Base-by-base conservation (phyloP, 345 rosid species). In the Anacardium occidentale region DNA sequence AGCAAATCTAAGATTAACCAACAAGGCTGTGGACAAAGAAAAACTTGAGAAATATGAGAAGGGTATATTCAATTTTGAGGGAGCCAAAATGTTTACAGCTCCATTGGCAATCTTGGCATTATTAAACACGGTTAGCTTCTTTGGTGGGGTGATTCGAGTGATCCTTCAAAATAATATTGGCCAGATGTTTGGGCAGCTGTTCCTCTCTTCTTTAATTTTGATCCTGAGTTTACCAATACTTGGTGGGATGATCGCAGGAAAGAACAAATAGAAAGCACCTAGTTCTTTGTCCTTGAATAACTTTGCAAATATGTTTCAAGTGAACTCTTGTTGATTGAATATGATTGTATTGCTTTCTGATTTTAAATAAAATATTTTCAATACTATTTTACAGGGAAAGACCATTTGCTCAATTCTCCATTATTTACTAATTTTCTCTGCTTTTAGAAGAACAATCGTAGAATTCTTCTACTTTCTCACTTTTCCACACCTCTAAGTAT, bases 21-120 rank as follows among this genome's bases (percentile, higher is more conserved):
- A 70, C 32, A 59, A 70, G 66, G 66, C 45, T 2, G n/a, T 60
- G 21, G 74, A 71, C 47, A 48, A 60, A 47, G 66, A 61, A 32
- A 32, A 29, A 14, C 32, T 60, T 3, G 48, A 71, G 9, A 29
- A 50, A 32, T 60, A 71, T 47, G 21, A 71, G 20, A 71, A 26
- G 67, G 59, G 74, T 10, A 51, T 21, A 50, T 61, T 71, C 29
- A 29, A 62, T 62, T 71, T 71, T 24, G 12, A 26, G 6, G 44
- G 56, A 26, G 64, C 73, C 2, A 32, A 63, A 18, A 18, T 58
- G 45, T 70, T 70, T 58, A 47, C 54, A 6, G 18, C 29, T 70
- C 65, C 73, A 6, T 18, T 58, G 44, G 13, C 45, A 67, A n/a
- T 67, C 70, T 2, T 67, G 2, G 70, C 17, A 17, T 10, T 52